Conservation (phyloP, 192 early-diverging fungal species). For the Allomyces javanicus region DNA sequence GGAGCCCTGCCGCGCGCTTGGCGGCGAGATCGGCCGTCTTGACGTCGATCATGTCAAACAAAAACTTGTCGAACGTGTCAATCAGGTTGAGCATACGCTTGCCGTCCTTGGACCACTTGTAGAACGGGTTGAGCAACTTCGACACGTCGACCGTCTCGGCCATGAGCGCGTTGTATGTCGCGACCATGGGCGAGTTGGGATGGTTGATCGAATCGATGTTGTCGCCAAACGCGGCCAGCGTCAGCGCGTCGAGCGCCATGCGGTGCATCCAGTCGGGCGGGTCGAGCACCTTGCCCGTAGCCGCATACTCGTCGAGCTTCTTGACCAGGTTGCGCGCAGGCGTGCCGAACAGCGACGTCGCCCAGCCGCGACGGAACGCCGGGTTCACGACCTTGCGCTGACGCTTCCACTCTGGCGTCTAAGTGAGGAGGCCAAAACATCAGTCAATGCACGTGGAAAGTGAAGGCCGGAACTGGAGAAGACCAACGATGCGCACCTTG, state of each 20-base stretch:
- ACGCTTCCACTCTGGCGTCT: slow-evolving; percentile 19
- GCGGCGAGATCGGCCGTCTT: slow-evolving; percentile 1
- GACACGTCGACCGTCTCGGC: neutral
- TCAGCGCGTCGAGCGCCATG: neutral
- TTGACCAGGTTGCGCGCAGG: slow-evolving; percentile 9
- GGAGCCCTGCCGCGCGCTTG: neutral
- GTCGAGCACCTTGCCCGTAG: neutral
- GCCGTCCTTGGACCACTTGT: too few relatives aligned
- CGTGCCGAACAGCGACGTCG: slow-evolving; percentile 7
- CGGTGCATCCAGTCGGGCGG: neutral
- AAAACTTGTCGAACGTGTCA: neutral
- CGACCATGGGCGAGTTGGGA: neutral
- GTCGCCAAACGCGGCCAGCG: neutral
- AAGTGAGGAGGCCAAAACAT: slow-evolving; percentile 3
- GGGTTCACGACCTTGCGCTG: slow-evolving; percentile 24
- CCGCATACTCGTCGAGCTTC: slow-evolving; percentile 8
- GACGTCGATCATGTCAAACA: neutral
- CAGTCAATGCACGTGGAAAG: neutral
- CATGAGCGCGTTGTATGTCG: neutral
- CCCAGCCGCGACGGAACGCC: slow-evolving; percentile 23
- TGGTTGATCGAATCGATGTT: neutral
- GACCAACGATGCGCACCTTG: neutral
- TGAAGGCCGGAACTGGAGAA: neutral
- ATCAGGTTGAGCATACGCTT: too few relatives aligned
- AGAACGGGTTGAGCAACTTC: neutral